Evolutionary conservation across 371 early-diverging fungal species (phyloP), one percentile per base, ranked within the genome.

Genomic region (Funneliformis caledonium): DNA sequence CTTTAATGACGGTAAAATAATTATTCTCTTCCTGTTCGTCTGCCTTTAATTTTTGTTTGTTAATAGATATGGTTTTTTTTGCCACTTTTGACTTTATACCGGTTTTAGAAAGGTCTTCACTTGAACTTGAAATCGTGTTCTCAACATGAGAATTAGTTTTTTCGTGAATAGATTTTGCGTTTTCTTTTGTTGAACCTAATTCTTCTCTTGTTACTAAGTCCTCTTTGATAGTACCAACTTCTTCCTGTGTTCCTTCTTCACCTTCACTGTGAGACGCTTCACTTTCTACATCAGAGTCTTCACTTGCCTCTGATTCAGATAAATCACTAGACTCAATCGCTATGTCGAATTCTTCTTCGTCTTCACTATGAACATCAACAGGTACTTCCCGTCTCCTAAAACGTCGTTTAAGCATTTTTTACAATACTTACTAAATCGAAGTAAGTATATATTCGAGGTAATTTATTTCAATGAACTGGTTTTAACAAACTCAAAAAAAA

Each of bases 351-450:
- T 78, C 79, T 12, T 78, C 79, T n/a, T 78, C 79, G 79, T 78
- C 79, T 64, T 78, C 79, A 50, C 69, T 69, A 69, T 78, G 69
- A 47, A 69, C 70, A 48, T 78, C 79, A 42, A 42, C 50, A 9
- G 48, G 37, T 16, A 42, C 31, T 48, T 50, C 70, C 12, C 79
- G 22, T 50, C 79, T 26, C n/a, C 68, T 22, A 31, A 68, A 31
- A 12, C 68, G 68, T 6, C 12, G 59, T 60, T 61, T 75, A 33
- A 16, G 16, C 75, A 75, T 75, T 75, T 56, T 19, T 19, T 19
- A 19, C 56, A 1, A 16, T 16, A 56, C 19, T 7, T 56, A 37
- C 37, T 37, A 37, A 37, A 37, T 37, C 37, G 37, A 37, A 37
- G 37, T 37, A 37, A 37, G 37, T 37, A 37, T 26, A 26, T 26